Evolutionary conservation across 257 asterid species (phyloP).

Genomic region (Plantago major): DNA sequence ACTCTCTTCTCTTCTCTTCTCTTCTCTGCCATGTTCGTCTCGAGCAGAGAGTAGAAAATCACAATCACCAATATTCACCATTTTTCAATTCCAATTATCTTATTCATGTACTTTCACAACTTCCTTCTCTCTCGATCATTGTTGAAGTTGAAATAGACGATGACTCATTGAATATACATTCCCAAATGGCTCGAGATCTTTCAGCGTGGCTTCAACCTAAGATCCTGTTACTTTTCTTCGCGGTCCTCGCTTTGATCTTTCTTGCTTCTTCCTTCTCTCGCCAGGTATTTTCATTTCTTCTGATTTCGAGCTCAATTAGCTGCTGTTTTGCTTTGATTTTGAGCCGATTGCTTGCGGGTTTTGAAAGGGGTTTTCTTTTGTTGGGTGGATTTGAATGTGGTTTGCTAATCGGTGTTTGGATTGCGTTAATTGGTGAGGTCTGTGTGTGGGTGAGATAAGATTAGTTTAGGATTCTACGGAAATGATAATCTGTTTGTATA

Average conservation of each 20-base stretch:
- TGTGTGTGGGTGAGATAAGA: too few relatives aligned
- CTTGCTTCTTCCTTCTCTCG: conserved; percentile 49
- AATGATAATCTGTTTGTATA: too few relatives aligned
- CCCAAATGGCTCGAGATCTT: conserved; percentile 64
- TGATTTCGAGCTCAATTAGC: neutral
- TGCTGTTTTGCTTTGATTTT: neutral
- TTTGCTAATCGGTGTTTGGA: neutral
- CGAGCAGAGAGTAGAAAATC: conserved; percentile 15
- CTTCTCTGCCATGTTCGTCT: conserved; percentile 22
- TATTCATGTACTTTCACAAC: conserved; percentile 8
- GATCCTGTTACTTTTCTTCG: conserved; percentile 45
- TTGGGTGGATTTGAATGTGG: neutral
- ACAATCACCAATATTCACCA: neutral
- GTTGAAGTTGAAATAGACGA: neutral
- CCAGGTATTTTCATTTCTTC: conserved; percentile 33
- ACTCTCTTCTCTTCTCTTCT: neutral
- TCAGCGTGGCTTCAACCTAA: conserved; percentile 64
- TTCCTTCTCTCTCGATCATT: neutral
- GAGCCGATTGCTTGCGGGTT: neutral
- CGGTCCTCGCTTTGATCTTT: conserved; percentile 43
- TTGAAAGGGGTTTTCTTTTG: conserved; percentile 8
- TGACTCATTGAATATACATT: conserved; percentile 24
- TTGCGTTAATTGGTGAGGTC: too few relatives aligned
- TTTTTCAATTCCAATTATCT: neutral
- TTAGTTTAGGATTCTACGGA: too few relatives aligned